These are phyloP conservation scores for Boletellus ananas DNA, from an alignment of 768 basidiomycete genomes.

Conservation along the genomic window DNA sequence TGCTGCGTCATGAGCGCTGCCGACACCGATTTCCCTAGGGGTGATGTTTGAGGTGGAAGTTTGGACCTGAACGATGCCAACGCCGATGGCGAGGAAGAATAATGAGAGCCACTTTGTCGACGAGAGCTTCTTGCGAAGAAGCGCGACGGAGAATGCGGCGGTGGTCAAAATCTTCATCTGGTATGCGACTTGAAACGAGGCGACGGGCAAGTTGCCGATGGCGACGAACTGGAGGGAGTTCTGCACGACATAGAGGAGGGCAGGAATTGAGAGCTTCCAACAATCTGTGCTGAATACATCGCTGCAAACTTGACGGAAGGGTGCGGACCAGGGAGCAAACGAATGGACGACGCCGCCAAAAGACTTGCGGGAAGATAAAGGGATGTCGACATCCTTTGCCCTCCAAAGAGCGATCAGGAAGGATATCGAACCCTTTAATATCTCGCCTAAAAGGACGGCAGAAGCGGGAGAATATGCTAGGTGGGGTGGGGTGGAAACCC, in stretches of 20 bases:
- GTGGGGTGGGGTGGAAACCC: constrained; percentile 74
- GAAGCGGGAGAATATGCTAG: constrained; percentile 89
- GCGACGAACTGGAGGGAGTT: constrained; percentile 98
- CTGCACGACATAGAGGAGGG: constrained; percentile 92
- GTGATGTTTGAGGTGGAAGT: constrained; percentile 39
- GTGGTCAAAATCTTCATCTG: constrained; percentile 99
- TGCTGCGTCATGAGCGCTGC: constrained; percentile 65
- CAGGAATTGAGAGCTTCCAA: constrained; percentile 98
- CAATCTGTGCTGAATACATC: constrained; percentile 90
- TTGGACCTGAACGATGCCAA: constrained; percentile 94
- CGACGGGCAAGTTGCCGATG: constrained; percentile 90
- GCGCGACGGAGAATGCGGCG: constrained; percentile 83
- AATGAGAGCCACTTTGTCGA: constrained; percentile 83
- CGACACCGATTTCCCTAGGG: constrained; percentile 43
- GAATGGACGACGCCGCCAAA: constrained; percentile 34
- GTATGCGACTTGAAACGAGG: constrained; percentile 96
- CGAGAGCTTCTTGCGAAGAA: constrained; percentile 73
- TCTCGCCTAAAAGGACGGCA: constrained; percentile 91
- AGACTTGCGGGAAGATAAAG: constrained; percentile 41
- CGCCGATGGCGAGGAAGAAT: constrained; percentile 85
- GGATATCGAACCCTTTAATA: constrained; percentile 92
- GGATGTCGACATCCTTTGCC: constrained; percentile 42
- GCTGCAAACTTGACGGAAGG: constrained; percentile 53
- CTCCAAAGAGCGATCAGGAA: constrained; percentile 74
- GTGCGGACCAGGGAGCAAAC: constrained; percentile 44